These are phyloP conservation scores for Leishmania mexicana DNA, from an alignment of 208 protist genomes.

Conservation along the genomic window DNA sequence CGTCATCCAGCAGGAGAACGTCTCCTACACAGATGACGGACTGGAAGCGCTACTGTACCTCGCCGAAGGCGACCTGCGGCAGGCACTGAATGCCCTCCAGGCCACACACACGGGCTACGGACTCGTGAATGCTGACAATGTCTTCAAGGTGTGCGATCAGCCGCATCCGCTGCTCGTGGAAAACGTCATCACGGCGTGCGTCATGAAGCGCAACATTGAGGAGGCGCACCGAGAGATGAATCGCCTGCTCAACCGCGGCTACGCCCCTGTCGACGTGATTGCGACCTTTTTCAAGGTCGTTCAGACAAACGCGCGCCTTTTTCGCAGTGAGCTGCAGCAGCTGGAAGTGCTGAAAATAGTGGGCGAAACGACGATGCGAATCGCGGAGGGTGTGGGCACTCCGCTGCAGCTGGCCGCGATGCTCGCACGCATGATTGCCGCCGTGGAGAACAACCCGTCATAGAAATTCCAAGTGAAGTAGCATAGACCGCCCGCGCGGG, in stretches of 20 bases:
- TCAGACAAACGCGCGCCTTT: constrained; percentile 52
- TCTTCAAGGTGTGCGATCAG: constrained; percentile 99
- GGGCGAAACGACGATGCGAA: constrained; percentile 87
- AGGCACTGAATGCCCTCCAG: constrained; percentile 98
- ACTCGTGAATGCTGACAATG: constrained; percentile 96
- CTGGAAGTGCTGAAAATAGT: constrained; percentile 80
- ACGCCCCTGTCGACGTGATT: constrained; percentile 97
- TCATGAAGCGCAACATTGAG: constrained; percentile 74
- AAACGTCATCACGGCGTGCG: constrained; percentile 87
- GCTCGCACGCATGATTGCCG: constrained; percentile 72
- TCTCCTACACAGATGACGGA: constrained; percentile 94
- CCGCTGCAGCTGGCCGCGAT: constrained; percentile 85
- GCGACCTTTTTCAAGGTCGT: constrained; percentile 95
- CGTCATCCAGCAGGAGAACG: constrained; percentile 92
- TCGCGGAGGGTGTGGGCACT: constrained; percentile 85
- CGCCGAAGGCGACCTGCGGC: constrained; percentile 97
- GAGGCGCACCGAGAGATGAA: constrained; percentile 83
- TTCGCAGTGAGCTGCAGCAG: constrained; percentile 78
- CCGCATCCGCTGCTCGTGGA: constrained; percentile 97
- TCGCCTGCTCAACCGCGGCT: constrained; percentile 89
- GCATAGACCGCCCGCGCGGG: background rate
- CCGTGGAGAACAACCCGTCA: constrained; percentile 30
- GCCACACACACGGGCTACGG: constrained; percentile 96
- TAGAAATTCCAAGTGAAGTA: constrained; percentile 5
- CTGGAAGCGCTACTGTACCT: constrained; percentile 98